Conservation (phyloP, 441 rosid genomes). For the Manihot esculenta region DNA sequence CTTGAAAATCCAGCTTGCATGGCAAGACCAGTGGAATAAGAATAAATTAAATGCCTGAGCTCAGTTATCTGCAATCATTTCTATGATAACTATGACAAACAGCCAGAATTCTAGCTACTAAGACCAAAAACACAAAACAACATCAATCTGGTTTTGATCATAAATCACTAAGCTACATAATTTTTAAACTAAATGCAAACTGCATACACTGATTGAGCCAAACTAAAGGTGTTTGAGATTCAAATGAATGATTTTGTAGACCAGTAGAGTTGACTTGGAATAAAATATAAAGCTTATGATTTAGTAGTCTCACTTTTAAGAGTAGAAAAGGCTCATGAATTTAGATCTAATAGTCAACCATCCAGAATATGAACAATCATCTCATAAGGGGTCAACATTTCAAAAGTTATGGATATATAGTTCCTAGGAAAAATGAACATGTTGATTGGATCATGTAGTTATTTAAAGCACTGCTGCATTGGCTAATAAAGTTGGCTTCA, state of each 20-base stretch:
- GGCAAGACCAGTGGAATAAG: not conserved
- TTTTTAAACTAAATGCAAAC: not conserved
- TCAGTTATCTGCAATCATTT: no score
- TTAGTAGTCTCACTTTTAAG: not conserved
- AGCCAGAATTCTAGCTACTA: not conserved
- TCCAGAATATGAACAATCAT: not conserved
- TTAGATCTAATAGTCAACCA: not conserved
- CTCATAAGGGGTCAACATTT: not conserved
- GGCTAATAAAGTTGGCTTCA: not conserved
- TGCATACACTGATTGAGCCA: not conserved
- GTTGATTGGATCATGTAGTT: not conserved
- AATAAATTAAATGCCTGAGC: not conserved
- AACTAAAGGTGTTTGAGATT: not conserved
- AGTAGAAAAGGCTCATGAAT: not conserved
- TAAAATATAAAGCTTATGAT: not conserved
- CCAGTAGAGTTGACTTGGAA: not conserved
- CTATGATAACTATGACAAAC: not conserved
- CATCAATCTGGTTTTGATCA: not conserved
- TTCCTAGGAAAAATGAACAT: not conserved
- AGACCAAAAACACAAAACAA: conserved; percentile 4
- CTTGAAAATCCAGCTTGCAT: conserved; percentile 13
- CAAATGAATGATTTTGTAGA: not conserved
- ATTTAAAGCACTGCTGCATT: not conserved
- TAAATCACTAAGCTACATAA: not conserved
- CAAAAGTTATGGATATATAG: not conserved